Conservation (phyloP, 2,329 filamentous ascomycete genomes). For the Triangularia verruculosa region DNA sequence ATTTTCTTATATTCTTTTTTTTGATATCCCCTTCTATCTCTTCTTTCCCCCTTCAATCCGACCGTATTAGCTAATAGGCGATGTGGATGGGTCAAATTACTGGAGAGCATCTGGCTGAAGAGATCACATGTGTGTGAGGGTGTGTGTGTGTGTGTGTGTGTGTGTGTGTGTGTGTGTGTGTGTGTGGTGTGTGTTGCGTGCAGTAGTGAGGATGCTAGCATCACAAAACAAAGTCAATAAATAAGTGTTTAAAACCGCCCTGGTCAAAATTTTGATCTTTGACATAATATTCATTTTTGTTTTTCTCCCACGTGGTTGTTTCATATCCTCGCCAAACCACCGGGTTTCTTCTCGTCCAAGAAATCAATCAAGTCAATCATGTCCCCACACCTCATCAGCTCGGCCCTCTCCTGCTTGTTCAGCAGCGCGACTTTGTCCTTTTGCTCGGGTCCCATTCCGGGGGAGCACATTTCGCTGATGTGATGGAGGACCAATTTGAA, state of each 20-base stretch:
- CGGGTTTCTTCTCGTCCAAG: slow-evolving; percentile 47
- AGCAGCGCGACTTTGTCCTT: slow-evolving; percentile 50
- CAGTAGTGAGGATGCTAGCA: not conserved
- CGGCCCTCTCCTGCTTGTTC: slow-evolving; percentile 52
- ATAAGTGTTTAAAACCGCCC: not conserved
- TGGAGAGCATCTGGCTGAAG: not conserved
- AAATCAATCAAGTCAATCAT: slow-evolving; percentile 61
- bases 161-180: too few relatives aligned
- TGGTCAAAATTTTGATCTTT: too few relatives aligned
- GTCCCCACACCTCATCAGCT: slow-evolving; percentile 47
- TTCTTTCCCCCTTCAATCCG: not conserved
- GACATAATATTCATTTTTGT: slow-evolving; percentile 9
- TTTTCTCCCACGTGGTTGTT: not conserved
- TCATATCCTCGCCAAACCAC: not conserved
- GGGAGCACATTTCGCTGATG: slow-evolving; percentile 62
- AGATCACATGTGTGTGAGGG: not conserved
- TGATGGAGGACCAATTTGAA: slow-evolving; percentile 65
- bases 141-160: not conserved
- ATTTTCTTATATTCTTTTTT: not conserved
- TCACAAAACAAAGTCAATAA: not conserved
- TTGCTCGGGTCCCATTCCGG: slow-evolving; percentile 46
- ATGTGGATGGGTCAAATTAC: not conserved
- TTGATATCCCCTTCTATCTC: not conserved
- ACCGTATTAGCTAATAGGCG: not conserved
- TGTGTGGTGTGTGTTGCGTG: not conserved